Evolutionary conservation across 2,329 filamentous ascomycete species (phyloP).

Genomic region (Phoma sp.): DNA sequence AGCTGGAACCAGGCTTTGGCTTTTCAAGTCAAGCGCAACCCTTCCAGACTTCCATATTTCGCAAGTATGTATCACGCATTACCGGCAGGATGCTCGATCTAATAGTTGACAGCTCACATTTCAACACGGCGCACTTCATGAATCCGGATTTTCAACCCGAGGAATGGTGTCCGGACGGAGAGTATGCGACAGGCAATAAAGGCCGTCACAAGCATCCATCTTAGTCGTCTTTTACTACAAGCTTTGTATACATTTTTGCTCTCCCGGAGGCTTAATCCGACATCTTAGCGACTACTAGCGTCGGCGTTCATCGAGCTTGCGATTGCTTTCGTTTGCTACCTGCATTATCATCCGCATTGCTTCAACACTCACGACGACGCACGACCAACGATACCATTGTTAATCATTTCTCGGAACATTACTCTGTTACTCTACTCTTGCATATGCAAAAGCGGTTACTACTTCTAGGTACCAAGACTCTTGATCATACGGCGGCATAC

Average conservation of each 20-base stretch:
- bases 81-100: constrained; percentile 8
- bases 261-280: constrained; percentile 39
- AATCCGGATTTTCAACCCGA: constrained; percentile 62
- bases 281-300: constrained; percentile 48
- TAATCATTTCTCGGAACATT: constrained; percentile 43
- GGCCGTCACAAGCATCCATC: constrained; percentile 48
- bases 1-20: constrained; percentile 53
- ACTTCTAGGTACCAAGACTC: constrained; percentile 22
- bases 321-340: constrained; percentile 36
- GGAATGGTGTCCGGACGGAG: constrained; percentile 59
- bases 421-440: constrained; percentile 30
- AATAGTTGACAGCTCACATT: constrained; percentile 53
- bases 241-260: constrained; percentile 28
- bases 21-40: constrained; percentile 49
- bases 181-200: constrained; percentile 52
- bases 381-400: constrained; percentile 46
- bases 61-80: constrained; percentile 50
- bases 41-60: constrained; percentile 59
- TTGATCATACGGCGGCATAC: constrained; percentile 27
- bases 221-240: constrained; percentile 28
- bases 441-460: constrained; percentile 42
- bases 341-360: constrained; percentile 42
- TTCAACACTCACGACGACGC: constrained; percentile 41
- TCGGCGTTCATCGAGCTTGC: constrained; percentile 45
- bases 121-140: constrained; percentile 60